phyloP scores from a whole-genome alignment of 2,329 filamentous ascomycete genomes.

The Ophiostoma pallidulum region DNA sequence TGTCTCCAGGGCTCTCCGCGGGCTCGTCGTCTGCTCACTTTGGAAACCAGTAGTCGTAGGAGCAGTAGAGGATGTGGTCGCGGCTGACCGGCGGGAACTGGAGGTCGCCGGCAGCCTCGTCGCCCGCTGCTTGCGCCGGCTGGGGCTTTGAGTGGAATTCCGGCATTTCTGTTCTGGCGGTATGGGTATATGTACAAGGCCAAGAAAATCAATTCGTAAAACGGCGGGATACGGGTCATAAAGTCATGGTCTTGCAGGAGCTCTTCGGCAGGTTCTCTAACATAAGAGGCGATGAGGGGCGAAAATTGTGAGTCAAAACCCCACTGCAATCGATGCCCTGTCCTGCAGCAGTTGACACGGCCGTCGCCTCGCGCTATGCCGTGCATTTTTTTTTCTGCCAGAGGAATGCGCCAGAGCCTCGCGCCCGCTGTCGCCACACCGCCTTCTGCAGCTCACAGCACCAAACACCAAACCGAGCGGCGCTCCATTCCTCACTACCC shows the following conservation, averaged over 20 bases:
- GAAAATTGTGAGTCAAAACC: slow-evolving; percentile 10
- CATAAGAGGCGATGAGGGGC: slow-evolving; percentile 1
- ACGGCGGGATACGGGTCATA: neutral
- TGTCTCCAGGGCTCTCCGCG: too few species aligned
- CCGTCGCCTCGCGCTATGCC: neutral
- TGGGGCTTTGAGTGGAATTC: slow-evolving; percentile 18
- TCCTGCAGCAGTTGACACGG: too few species aligned
- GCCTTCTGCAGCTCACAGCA: slow-evolving; percentile 1
- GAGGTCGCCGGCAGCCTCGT: slow-evolving; percentile 26
- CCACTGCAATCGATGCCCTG: too few species aligned
- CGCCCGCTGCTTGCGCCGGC: neutral
- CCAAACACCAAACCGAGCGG: too few species aligned
- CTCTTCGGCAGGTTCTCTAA: neutral
- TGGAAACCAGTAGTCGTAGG: slow-evolving; percentile 86
- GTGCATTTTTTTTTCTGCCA: slow-evolving; percentile 7
- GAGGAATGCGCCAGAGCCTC: slow-evolving; percentile 10
- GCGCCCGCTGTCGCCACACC: slow-evolving; percentile 5
- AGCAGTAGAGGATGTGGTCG: slow-evolving; percentile 86
- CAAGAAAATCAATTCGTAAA: neutral
- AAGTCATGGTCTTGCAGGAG: neutral
- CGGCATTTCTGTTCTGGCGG: too few species aligned
- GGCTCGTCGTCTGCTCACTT: slow-evolving; percentile 42
- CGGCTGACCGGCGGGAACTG: slow-evolving; percentile 77
- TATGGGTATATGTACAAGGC: neutral
- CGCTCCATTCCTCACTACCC: too few species aligned